Evolutionary conservation across 1,284 basidiomycete genomes (phyloP).

Genomic region (Ceratobasidium sp.): DNA sequence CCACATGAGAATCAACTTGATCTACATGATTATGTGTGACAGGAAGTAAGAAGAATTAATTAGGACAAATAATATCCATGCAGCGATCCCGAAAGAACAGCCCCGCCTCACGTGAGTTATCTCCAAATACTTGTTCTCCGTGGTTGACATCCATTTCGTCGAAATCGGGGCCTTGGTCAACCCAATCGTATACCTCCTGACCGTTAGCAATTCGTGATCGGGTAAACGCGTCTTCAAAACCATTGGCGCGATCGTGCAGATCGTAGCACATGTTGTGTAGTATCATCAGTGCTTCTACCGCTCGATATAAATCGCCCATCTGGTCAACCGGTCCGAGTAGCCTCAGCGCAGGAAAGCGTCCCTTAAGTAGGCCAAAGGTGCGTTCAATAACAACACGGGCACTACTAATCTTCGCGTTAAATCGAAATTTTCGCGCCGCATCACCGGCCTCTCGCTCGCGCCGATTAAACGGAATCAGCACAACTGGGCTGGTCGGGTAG

Average conservation of each 20-base stretch:
- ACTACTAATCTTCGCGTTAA: neutral
- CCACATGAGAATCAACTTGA: neutral
- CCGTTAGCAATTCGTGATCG: neutral
- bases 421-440: neutral
- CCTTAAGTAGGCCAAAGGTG: slow-evolving; percentile 24
- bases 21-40: neutral
- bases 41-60: neutral
- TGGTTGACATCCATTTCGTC: neutral
- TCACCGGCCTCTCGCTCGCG: slow-evolving; percentile 8
- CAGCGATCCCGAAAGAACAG: neutral
- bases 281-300: slow-evolving; percentile 29
- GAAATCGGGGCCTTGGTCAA: neutral
- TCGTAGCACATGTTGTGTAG: slow-evolving; percentile 32
- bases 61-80: slow-evolving; percentile 28
- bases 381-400: slow-evolving; percentile 7
- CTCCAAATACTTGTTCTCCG: neutral
- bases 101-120: neutral
- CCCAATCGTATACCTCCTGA: neutral
- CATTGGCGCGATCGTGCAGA: slow-evolving; percentile 9
- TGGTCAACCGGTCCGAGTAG: slow-evolving; percentile 3
- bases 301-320: slow-evolving; percentile 1
- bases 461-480: slow-evolving; percentile 20
- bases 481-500: neutral
- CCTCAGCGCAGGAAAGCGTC: slow-evolving; percentile 6
- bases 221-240: neutral